These are phyloP conservation scores for Coccomyxa sp. DNA, from an alignment of 139 green algal species.

Conservation along the genomic window DNA sequence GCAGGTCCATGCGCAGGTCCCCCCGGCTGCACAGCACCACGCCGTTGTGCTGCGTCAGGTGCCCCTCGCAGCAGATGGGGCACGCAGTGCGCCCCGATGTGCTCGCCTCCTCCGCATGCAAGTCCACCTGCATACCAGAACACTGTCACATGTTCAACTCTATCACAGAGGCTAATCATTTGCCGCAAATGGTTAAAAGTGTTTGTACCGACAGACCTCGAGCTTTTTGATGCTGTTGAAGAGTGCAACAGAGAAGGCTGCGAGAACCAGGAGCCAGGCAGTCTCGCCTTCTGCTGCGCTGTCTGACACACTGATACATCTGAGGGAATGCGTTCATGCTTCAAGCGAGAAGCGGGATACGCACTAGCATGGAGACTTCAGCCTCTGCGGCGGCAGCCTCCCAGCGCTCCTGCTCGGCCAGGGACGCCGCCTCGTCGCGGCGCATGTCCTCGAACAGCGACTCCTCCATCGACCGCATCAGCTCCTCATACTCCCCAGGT, in stretches of 20 bases:
- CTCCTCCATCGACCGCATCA: neutral
- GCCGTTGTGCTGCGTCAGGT: neutral
- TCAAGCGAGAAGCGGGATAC: neutral
- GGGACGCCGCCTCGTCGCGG: neutral
- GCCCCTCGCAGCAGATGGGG: neutral
- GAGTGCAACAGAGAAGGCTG: neutral
- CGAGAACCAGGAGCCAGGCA: too few relatives aligned
- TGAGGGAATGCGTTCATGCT: neutral
- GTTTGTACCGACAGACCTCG: neutral
- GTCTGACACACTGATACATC: too few relatives aligned
- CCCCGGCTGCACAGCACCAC: neutral
- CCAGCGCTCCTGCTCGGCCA: neutral
- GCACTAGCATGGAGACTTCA: neutral
- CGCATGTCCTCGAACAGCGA: neutral
- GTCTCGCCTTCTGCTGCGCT: too few relatives aligned
- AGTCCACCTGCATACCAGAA: neutral
- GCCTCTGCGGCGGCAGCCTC: neutral
- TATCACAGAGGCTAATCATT: neutral
- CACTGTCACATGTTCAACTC: neutral
- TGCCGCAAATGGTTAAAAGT: neutral
- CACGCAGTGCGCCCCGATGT: neutral
- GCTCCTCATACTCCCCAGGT: neutral
- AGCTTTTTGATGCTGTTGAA: neutral
- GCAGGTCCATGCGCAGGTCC: neutral
- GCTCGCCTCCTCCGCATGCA: neutral